Evolutionary conservation across 345 rosid genomes (phyloP).

Genomic region (Isatis tinctoria): DNA sequence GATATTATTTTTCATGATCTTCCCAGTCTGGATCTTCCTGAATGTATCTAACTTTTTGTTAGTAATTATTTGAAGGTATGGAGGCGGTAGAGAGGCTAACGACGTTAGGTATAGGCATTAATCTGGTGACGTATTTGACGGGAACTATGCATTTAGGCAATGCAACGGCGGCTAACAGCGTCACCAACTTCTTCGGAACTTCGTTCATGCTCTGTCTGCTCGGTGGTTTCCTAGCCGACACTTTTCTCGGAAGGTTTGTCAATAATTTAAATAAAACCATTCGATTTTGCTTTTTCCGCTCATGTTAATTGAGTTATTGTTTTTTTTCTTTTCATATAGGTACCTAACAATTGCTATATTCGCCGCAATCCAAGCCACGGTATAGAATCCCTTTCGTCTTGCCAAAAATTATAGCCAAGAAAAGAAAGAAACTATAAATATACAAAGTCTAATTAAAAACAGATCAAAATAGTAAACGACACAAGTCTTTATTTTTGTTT

Average conservation of each 20-base stretch:
- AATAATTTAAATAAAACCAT: neutral
- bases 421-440: neutral
- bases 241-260: slow-evolving; percentile 89
- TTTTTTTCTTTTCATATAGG: slow-evolving; percentile 47
- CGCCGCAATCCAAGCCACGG: slow-evolving; percentile 78
- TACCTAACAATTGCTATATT: slow-evolving; percentile 84
- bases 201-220: slow-evolving; percentile 93
- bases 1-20: neutral
- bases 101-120: slow-evolving; percentile 88
- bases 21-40: no score
- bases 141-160: slow-evolving; percentile 88
- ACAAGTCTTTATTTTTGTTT: neutral
- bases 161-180: slow-evolving; percentile 80
- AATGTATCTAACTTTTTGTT: neutral
- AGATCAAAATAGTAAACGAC: neutral
- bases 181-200: slow-evolving; percentile 91
- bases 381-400: slow-evolving; percentile 18
- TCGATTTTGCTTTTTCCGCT: neutral
- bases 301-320: neutral
- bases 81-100: slow-evolving; percentile 90
- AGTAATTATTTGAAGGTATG: slow-evolving; percentile 41
- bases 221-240: slow-evolving; percentile 92
- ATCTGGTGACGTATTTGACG: slow-evolving; percentile 87
- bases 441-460: no score
- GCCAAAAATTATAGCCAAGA: slow-evolving; percentile 16